Conservation (phyloP, 1,139 yeast species). For the Taphrina populina region DNA sequence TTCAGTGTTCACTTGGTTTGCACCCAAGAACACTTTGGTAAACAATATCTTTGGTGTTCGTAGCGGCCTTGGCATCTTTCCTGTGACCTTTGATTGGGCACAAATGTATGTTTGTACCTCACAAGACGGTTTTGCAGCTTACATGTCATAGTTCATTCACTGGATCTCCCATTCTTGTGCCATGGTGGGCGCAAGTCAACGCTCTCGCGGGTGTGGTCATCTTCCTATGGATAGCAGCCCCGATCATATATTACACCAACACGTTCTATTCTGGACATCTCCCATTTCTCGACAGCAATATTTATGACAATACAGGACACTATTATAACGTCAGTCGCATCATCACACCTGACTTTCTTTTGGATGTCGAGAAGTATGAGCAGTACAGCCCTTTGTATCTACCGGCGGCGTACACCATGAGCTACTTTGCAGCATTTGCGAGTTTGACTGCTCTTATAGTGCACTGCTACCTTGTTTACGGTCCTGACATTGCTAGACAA, state of each 20-base stretch:
- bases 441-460: constrained; percentile 56
- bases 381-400: constrained; percentile 61
- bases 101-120: constrained; percentile 46
- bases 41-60: constrained; percentile 62
- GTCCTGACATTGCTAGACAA: constrained; percentile 54
- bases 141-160: constrained; percentile 51
- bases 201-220: constrained; percentile 49
- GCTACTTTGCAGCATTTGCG: constrained; percentile 64
- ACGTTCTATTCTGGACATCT: constrained; percentile 50
- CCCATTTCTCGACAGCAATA: constrained; percentile 43
- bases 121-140: too few species aligned
- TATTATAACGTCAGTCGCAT: constrained; percentile 52
- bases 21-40: constrained; percentile 58
- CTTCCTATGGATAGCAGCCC: constrained; percentile 45
- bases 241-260: constrained; percentile 54
- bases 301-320: constrained; percentile 53
- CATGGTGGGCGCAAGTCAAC: constrained; percentile 58
- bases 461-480: constrained; percentile 59
- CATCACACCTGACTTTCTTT: constrained; percentile 52
- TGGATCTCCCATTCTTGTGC: constrained; percentile 60
- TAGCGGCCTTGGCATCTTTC: constrained; percentile 67
- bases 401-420: constrained; percentile 60
- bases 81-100: constrained; percentile 59
- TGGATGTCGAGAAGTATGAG: constrained; percentile 55
- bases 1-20: constrained; percentile 59